Evolutionary conservation across 768 basidiomycete genomes (phyloP).

Genomic region (Boletus pseudo-olivaceus): DNA sequence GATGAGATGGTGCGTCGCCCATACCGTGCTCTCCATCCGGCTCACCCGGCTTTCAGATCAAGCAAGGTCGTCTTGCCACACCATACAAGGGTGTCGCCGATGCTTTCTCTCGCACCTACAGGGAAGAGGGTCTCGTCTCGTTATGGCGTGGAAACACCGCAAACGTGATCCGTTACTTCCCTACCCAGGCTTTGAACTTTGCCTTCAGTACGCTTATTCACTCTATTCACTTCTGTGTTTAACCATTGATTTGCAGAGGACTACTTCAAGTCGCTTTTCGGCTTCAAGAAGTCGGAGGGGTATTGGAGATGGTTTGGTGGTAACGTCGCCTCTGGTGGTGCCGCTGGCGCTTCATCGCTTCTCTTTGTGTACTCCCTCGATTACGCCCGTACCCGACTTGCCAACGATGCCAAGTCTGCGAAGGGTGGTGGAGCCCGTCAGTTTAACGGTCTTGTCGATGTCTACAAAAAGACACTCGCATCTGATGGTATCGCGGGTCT

Average conservation of each 20-base stretch:
- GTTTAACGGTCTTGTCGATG: conserved; percentile 98
- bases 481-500: conserved; percentile 98
- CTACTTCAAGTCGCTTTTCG: conserved; percentile 98
- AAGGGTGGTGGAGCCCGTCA: conserved; percentile 92
- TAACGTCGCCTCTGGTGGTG: conserved; percentile 98
- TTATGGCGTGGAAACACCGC: conserved; percentile 99
- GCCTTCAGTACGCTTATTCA: conserved; percentile 82
- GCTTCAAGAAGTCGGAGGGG: conserved; percentile 96
- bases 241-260: conserved; percentile 53
- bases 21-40: background rate
- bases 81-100: conserved; percentile 97
- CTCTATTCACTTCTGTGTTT: background rate
- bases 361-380: conserved; percentile 99
- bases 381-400: conserved; percentile 98
- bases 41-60: conserved; percentile 60
- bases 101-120: conserved; percentile 90
- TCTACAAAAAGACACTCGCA: conserved; percentile 96
- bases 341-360: conserved; percentile 96
- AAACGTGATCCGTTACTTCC: conserved; percentile 99
- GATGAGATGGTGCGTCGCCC: conserved; percentile 89
- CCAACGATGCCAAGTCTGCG: conserved; percentile 94
- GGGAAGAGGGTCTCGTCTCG: conserved; percentile 91
- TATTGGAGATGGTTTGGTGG: conserved; percentile 99
- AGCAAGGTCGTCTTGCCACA: conserved; percentile 94
- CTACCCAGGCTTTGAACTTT: conserved; percentile 99